phyloP scores from a whole-genome alignment of 2,329 filamentous ascomycete species.

The Sporothrix pseudoabietina region DNA sequence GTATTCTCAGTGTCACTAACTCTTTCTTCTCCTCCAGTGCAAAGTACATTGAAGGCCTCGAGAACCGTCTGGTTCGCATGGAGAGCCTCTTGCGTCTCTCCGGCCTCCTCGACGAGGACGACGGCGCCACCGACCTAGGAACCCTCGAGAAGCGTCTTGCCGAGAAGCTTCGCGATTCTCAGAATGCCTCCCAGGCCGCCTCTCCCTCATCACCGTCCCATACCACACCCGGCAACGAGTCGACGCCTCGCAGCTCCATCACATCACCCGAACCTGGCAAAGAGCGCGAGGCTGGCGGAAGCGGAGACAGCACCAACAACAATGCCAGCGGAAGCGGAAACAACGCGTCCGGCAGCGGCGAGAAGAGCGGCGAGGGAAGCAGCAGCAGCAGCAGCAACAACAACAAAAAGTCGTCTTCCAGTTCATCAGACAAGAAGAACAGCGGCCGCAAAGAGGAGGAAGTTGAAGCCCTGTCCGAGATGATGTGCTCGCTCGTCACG shows the following conservation, averaged over 20 bases:
- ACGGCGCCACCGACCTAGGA: conserved; percentile 83
- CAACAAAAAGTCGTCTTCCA: conserved; percentile 36
- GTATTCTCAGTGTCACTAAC: neutral
- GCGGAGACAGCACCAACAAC: neutral
- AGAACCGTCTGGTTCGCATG: conserved; percentile 94
- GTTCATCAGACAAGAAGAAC: conserved; percentile 45
- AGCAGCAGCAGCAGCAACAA: neutral
- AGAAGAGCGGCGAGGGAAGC: neutral
- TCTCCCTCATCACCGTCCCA: conserved; percentile 58
- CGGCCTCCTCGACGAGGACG: conserved; percentile 82
- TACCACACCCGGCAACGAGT: conserved; percentile 47
- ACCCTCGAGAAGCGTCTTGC: conserved; percentile 77
- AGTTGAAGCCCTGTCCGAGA: conserved; percentile 87
- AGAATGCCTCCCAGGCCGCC: conserved; percentile 51
- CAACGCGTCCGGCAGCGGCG: neutral
- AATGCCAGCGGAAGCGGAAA: neutral
- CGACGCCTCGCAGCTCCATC: conserved; percentile 57
- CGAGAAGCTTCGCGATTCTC: conserved; percentile 55
- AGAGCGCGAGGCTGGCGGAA: conserved; percentile 38
- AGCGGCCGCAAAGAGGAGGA: conserved; percentile 63
- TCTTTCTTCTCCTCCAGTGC: conserved; percentile 57
- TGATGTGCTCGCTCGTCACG: conserved; percentile 98
- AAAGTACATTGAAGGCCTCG: conserved; percentile 95
- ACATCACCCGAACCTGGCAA: conserved; percentile 54
- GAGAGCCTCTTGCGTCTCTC: conserved; percentile 86